These are phyloP conservation scores for Azolla pinnata DNA, from an alignment of 75 land plant genomes.

Conservation along the genomic window DNA sequence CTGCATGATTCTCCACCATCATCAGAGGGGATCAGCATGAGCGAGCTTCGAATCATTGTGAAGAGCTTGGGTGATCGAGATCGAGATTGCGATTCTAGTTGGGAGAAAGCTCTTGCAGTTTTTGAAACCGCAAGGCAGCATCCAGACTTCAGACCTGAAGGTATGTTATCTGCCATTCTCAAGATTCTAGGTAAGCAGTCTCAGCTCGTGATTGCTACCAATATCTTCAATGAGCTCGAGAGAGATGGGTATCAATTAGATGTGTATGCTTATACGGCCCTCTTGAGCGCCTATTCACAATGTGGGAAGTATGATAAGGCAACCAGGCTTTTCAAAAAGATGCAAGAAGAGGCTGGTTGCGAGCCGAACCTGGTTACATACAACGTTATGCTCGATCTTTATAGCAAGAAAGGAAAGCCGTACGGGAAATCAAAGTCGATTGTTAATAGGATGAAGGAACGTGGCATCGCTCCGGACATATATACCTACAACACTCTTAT, in stretches of 20 bases:
- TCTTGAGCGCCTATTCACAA: slow-evolving; percentile 48
- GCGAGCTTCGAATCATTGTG: neutral
- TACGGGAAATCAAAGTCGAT: slow-evolving; percentile 45
- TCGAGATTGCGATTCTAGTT: neutral
- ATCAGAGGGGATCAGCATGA: no score
- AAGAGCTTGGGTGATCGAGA: neutral
- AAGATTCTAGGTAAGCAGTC: slow-evolving; percentile 49
- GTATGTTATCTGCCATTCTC: slow-evolving; percentile 38
- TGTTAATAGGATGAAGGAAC: slow-evolving; percentile 54
- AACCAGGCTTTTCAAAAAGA: slow-evolving; percentile 41
- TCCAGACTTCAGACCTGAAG: slow-evolving; percentile 8
- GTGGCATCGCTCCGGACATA: slow-evolving; percentile 50
- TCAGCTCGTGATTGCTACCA: slow-evolving; percentile 30
- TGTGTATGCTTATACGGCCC: slow-evolving; percentile 70
- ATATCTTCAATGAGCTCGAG: slow-evolving; percentile 29
- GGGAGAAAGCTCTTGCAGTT: slow-evolving; percentile 28
- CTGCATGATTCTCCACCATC: no score
- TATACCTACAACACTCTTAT: slow-evolving; percentile 90
- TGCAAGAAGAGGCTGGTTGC: slow-evolving; percentile 63
- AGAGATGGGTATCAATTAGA: slow-evolving; percentile 43
- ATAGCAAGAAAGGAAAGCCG: slow-evolving; percentile 65
- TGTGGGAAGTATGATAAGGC: slow-evolving; percentile 65
- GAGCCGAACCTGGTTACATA: slow-evolving; percentile 69
- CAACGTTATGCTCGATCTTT: slow-evolving; percentile 74
- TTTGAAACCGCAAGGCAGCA: slow-evolving; percentile 44